These are phyloP conservation scores for Brasenia schreberi DNA, from an alignment of 164 flowering plant species.

Conservation along the genomic window DNA sequence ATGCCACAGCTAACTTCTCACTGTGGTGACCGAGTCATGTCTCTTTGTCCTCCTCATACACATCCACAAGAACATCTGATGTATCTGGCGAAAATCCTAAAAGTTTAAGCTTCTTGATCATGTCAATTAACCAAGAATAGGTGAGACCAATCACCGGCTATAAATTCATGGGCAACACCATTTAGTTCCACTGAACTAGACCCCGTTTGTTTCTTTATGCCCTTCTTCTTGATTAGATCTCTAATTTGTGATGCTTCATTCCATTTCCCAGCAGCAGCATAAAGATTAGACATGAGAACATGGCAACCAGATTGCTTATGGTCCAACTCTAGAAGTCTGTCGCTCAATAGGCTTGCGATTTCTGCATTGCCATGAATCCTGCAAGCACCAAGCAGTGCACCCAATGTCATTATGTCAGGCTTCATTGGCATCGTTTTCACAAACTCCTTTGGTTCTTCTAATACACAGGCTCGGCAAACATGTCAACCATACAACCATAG, in stretches of 20 bases:
- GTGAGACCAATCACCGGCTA: constrained; percentile 2
- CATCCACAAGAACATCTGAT: neutral
- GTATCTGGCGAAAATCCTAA: constrained; percentile 2
- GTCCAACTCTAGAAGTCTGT: constrained; percentile 8
- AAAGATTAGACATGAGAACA: constrained; percentile 18
- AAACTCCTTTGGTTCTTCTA: constrained; percentile 18
- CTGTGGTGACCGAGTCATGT: neutral
- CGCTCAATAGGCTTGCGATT: constrained; percentile 10
- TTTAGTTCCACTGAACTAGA: constrained; percentile 12
- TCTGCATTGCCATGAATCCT: constrained; percentile 13
- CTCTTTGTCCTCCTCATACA: constrained; percentile 5
- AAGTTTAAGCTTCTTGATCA: constrained; percentile 2
- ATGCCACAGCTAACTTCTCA: constrained; percentile 3
- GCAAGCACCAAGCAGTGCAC: constrained; percentile 22
- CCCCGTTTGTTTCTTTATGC: constrained; percentile 14
- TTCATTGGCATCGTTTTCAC: constrained; percentile 16
- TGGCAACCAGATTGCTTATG: constrained; percentile 16
- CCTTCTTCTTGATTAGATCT: constrained; percentile 5
- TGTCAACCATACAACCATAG: constrained; percentile 19
- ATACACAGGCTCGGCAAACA: constrained; percentile 17
- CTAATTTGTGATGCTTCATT: constrained; percentile 11
- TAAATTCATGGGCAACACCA: constrained; percentile 6
- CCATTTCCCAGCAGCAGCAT: constrained; percentile 20
- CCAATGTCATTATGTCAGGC: constrained; percentile 18
- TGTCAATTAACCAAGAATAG: constrained; percentile 4